Percentiles rank a stretch among this genome's conserved stretches.
Conservation (phyloP, 352 stramenopile species). For the Phytophthora pseudosyringae region DNA sequence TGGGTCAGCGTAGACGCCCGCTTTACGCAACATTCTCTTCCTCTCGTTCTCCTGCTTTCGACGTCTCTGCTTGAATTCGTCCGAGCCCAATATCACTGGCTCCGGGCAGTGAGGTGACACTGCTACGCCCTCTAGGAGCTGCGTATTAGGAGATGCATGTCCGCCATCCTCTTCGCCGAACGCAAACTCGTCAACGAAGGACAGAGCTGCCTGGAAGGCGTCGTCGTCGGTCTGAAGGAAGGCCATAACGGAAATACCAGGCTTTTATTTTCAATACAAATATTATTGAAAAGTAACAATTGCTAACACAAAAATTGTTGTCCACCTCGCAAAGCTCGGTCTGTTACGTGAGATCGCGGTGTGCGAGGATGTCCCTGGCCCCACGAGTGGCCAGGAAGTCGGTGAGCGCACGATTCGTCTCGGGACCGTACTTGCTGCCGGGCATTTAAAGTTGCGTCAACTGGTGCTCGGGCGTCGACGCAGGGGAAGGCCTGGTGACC, state of each 20-base stretch:
- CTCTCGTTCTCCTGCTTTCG: slow-evolving; percentile 22
- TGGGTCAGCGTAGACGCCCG: slow-evolving; percentile 37
- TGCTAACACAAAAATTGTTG: not conserved
- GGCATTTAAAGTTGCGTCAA: slow-evolving; percentile 43
- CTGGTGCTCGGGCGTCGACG: slow-evolving; percentile 20
- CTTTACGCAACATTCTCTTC: slow-evolving; percentile 36
- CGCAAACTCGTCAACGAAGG: slow-evolving; percentile 14
- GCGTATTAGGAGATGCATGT: not conserved
- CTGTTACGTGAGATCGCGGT: slow-evolving; percentile 40
- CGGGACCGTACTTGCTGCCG: slow-evolving; percentile 32
- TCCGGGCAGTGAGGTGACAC: not conserved
- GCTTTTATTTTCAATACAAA: not conserved
- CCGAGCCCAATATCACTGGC: slow-evolving; percentile 15
- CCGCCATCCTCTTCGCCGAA: not conserved
- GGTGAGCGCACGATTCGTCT: slow-evolving; percentile 40
- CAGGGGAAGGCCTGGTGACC: slow-evolving; percentile 50
- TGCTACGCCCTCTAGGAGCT: not conserved
- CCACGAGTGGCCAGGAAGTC: slow-evolving; percentile 48
- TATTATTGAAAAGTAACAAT: too few species aligned
- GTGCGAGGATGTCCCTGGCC: slow-evolving; percentile 38
- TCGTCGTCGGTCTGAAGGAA: not conserved
- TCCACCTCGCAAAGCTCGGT: slow-evolving; percentile 11
- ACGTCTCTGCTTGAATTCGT: slow-evolving; percentile 9
- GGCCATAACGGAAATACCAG: not conserved
- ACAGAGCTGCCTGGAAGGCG: slow-evolving; percentile 3